phyloP scores from a whole-genome alignment of 345 rosid genomes.

The Gossypium herbaceum region DNA sequence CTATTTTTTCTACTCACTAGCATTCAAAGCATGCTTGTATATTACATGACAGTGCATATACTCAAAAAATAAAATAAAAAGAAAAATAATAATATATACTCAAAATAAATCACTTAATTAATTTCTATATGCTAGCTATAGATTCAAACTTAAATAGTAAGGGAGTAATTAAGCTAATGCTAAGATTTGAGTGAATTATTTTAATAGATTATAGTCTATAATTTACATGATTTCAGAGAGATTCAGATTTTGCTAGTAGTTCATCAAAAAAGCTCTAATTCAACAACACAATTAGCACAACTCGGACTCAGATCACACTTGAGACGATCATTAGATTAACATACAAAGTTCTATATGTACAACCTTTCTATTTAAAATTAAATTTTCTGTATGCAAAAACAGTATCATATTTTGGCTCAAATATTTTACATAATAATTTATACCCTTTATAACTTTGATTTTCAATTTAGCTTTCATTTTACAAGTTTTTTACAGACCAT shows the following conservation, averaged over 20 bases:
- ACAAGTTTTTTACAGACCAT: background rate
- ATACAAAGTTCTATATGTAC: too few relatives aligned
- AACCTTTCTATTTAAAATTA: too few relatives aligned
- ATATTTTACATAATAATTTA: background rate
- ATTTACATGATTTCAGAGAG: background rate
- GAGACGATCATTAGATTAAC: too few relatives aligned
- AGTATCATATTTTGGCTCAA: too few relatives aligned
- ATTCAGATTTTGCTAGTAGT: background rate
- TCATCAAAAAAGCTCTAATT: background rate
- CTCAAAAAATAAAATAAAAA: too few relatives aligned
- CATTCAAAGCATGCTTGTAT: too few relatives aligned
- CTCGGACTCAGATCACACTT: accelerated
- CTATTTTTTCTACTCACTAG: too few relatives aligned
- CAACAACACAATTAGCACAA: accelerated
- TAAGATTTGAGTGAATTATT: background rate
- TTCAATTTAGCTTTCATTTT: background rate
- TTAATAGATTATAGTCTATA: background rate
- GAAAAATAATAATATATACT: background rate
- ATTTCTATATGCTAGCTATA: background rate
- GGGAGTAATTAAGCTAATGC: background rate
- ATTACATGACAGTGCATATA: too few relatives aligned
- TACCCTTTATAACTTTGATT: background rate
- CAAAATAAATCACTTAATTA: too few relatives aligned
- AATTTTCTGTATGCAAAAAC: too few relatives aligned
- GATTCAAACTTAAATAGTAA: background rate